These are phyloP conservation scores for Esteya vermicola DNA, from an alignment of 2,329 filamentous ascomycete species.

Conservation along the genomic window DNA sequence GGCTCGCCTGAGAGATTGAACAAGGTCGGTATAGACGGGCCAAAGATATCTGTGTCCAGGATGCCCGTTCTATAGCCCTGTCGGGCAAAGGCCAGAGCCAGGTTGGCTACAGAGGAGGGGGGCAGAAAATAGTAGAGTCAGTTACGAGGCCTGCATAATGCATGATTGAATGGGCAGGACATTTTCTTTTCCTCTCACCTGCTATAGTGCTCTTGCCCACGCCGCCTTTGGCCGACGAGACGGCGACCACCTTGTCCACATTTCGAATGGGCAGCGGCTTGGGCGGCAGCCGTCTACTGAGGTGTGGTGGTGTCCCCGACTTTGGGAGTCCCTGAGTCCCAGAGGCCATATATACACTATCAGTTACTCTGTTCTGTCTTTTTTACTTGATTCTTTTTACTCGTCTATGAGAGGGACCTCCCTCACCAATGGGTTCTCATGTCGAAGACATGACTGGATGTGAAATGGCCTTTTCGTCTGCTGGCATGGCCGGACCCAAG, in stretches of 20 bases:
- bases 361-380: not conserved
- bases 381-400: not conserved
- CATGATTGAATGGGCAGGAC: too few species aligned
- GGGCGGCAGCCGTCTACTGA: conserved; percentile 65
- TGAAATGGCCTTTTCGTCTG: conserved; percentile 31
- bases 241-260: conserved; percentile 86
- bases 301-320: conserved; percentile 57
- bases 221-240: conserved; percentile 95
- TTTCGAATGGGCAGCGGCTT: conserved; percentile 64
- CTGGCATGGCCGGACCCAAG: conserved; percentile 9
- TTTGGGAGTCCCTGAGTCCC: conserved; percentile 82
- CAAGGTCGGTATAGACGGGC: conserved; percentile 83
- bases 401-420: not conserved
- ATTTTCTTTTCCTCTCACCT: conserved; percentile 31
- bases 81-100: conserved; percentile 75
- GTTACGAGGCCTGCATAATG: not conserved
- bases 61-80: conserved; percentile 74
- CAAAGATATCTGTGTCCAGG: conserved; percentile 92
- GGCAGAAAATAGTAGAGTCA: not conserved
- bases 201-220: conserved; percentile 94
- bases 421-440: conserved; percentile 79
- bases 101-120: conserved; percentile 40
- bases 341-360: too few species aligned
- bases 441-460: conserved; percentile 36
- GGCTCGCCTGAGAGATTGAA: conserved; percentile 72